A percentile compares a stretch with the other conserved stretches of the same genome.
phyloP scores from a whole-genome alignment of 2,329 filamentous ascomycete genomes.

The Eutypella sp. region DNA sequence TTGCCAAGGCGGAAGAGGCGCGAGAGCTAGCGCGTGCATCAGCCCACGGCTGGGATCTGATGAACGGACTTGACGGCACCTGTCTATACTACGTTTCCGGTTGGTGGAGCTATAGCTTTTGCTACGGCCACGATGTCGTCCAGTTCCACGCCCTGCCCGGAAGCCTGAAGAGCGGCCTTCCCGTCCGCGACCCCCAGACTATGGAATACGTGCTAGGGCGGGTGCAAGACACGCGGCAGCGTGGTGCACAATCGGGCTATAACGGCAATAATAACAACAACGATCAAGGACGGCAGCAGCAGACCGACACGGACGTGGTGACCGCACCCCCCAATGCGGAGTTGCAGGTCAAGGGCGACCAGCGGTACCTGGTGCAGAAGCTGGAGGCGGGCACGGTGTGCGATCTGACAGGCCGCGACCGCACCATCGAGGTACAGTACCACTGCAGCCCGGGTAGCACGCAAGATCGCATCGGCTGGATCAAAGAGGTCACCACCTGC shows the following conservation, averaged over 20 bases:
- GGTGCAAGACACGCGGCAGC: conserved; percentile 33
- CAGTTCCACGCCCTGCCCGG: conserved; percentile 84
- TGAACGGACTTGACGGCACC: conserved; percentile 69
- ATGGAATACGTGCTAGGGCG: conserved; percentile 73
- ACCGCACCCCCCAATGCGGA: conserved; percentile 48
- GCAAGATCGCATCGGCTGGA: conserved; percentile 77
- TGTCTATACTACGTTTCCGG: conserved; percentile 80
- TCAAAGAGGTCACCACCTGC: conserved; percentile 89
- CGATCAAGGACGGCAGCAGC: conserved; percentile 13
- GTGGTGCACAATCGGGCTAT: conserved; percentile 13
- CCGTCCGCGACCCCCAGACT: conserved; percentile 69
- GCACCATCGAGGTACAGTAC: conserved; percentile 79
- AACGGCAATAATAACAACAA: background rate
- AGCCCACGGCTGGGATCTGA: conserved; percentile 71
- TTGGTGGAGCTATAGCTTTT: conserved; percentile 97
- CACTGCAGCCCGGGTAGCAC: conserved; percentile 72
- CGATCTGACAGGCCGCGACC: conserved; percentile 75
- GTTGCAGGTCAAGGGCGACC: conserved; percentile 76
- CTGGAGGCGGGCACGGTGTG: conserved; percentile 76
- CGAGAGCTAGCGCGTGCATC: conserved; percentile 75
- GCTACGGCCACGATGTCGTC: conserved; percentile 79
- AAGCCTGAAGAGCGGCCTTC: conserved; percentile 62
- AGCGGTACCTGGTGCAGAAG: conserved; percentile 79
- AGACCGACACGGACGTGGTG: conserved; percentile 5
- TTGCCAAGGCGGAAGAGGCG: conserved; percentile 69